Conservation (phyloP, 2,329 filamentous ascomycete species). For the Triangularia setosa region DNA sequence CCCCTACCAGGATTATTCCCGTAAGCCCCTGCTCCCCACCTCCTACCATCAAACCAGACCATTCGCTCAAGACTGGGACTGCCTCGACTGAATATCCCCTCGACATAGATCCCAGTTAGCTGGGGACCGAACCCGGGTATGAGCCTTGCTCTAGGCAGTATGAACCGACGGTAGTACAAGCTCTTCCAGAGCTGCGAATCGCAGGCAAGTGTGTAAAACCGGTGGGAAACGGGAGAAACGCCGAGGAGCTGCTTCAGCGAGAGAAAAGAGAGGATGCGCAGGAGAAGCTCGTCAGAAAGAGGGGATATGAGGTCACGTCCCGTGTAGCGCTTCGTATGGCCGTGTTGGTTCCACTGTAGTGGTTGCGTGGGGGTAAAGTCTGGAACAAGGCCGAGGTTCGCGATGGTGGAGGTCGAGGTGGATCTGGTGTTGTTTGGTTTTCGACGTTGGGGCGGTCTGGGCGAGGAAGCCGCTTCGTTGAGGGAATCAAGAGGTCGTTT, state of each 20-base stretch:
- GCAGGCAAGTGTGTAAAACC: conserved; percentile 66
- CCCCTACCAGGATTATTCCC: neutral
- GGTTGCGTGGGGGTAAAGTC: neutral
- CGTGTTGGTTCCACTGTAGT: neutral
- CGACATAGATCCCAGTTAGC: conserved; percentile 27
- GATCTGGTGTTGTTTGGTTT: neutral
- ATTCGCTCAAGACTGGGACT: conserved; percentile 25
- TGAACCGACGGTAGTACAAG: conserved; percentile 83
- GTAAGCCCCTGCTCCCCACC: neutral
- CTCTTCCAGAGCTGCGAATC: conserved; percentile 91
- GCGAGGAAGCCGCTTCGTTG: neutral
- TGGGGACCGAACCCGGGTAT: conserved; percentile 61
- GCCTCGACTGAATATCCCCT: neutral
- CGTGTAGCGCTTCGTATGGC: neutral
- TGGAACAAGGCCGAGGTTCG: neutral
- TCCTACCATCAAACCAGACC: conserved; percentile 38
- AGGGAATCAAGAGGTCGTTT: neutral
- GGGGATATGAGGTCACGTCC: conserved; percentile 59
- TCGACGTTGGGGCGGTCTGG: neutral
- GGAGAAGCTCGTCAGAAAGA: conserved; percentile 81
- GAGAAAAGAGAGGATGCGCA: conserved; percentile 80
- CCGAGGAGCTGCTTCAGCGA: conserved; percentile 63
- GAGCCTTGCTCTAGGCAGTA: conserved; percentile 72
- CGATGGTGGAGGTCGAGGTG: neutral
- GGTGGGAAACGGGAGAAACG: conserved; percentile 64